Evolutionary conservation across 345 rosid genomes (phyloP), one percentile per base, ranked within the genome.

Genomic region (Toxicodendron radicans): DNA sequence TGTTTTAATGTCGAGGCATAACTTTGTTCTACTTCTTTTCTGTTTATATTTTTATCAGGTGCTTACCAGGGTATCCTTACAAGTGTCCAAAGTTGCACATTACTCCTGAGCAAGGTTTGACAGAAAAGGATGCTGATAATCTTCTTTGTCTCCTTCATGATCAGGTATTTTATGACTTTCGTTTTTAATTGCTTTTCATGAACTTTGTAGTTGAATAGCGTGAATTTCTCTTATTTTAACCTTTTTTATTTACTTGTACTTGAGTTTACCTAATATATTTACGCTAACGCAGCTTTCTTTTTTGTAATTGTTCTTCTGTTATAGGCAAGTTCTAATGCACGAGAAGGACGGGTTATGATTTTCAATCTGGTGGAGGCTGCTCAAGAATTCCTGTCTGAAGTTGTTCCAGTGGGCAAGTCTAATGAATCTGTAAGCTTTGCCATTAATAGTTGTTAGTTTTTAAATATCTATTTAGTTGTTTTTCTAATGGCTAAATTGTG

Each of bases 281-380:
- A 58, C 12, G 67, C 51, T 53, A 46, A 38, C 24, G 45, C 41
- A 32, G 13, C 18, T 54, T 56, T 57, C 48, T 51, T 41, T 52
- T 30, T 33, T 43, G 13, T 38, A 45, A 58, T 14, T 66, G 58
- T 51, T 62, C n/a, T 51, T 64, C 72, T 66, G 18, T 32, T 76
- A n/a, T 78, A 95, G 99, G 97, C 97, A 69, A 95, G 68, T 79
- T 81, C 81, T 51, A 91, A 92, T 87, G 86, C 99, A 21, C 91
- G 97, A 38, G 97, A 92, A 84, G 99, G 97, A 58, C 87, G 97
- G 46, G 99, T 95, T 23, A 95, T 95, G 99, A 91, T 95, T 82
- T 92, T 78, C 79, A 95, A 92, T 86, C 82, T 95, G 82, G 99
- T 95, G 76, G 99, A 92, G 82, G 97, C 97, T 78, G 97, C 97